These are phyloP conservation scores for Penicillium sp. DNA, from an alignment of 2,329 filamentous ascomycete species.

Conservation along the genomic window DNA sequence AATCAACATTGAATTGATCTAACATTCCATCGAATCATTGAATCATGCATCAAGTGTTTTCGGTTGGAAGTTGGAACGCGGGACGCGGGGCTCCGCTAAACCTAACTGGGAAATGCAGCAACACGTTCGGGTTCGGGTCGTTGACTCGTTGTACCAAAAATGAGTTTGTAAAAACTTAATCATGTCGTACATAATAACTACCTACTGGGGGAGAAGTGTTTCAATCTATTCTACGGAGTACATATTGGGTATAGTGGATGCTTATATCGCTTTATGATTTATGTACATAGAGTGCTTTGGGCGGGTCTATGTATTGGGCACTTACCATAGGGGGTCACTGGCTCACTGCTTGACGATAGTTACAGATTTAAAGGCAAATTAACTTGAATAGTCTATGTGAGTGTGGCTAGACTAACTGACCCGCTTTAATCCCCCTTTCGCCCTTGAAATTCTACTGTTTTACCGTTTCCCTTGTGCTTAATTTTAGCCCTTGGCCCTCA, in stretches of 20 bases:
- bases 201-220: neutral
- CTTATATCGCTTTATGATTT: neutral
- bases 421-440: slow-evolving; percentile 24
- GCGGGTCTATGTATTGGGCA: neutral
- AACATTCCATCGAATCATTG: neutral
- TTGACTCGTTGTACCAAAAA: neutral
- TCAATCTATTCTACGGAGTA: neutral
- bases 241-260: neutral
- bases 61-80: slow-evolving; percentile 21
- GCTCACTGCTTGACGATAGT: neutral
- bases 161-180: neutral
- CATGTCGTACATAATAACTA: neutral
- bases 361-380: slow-evolving; percentile 3
- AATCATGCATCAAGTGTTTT: slow-evolving; percentile 4
- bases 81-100: slow-evolving; percentile 35
- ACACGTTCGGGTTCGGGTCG: slow-evolving; percentile 14
- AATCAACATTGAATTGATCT: neutral
- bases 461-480: neutral
- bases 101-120: slow-evolving; percentile 31
- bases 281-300: neutral
- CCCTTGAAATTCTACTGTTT: neutral
- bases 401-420: slow-evolving; percentile 9
- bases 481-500: slow-evolving; percentile 2
- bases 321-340: neutral
- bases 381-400: slow-evolving; percentile 4